Percentiles rank a stretch among this genome's conserved stretches.
phyloP scores from a whole-genome alignment of 805 yeast species.

The Debaryomyces hansenii region DNA sequence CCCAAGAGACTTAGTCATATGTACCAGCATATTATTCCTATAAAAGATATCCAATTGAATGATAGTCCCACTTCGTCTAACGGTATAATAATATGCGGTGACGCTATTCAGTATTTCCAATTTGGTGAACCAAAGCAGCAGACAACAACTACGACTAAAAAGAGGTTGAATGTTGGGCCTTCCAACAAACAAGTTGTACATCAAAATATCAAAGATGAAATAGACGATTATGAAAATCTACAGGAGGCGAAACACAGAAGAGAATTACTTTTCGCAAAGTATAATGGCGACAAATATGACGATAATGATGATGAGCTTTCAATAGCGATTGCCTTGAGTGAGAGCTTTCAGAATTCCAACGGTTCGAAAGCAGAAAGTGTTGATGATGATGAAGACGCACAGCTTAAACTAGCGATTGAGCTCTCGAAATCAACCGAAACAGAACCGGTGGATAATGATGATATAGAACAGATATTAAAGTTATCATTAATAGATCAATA shows the following conservation, averaged over 20 bases:
- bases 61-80: slow-evolving; percentile 22
- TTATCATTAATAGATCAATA: slow-evolving; percentile 13
- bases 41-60: slow-evolving; percentile 24
- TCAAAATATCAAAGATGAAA: slow-evolving; percentile 30
- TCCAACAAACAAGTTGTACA: slow-evolving; percentile 22
- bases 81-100: slow-evolving; percentile 44
- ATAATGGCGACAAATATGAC: slow-evolving; percentile 41
- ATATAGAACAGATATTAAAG: slow-evolving; percentile 15
- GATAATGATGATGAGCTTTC: slow-evolving; percentile 41
- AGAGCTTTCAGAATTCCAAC: slow-evolving; percentile 16
- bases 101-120: slow-evolving; percentile 45
- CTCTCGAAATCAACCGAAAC: slow-evolving; percentile 11
- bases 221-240: slow-evolving; percentile 36
- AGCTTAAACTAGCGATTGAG: slow-evolving; percentile 24
- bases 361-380: neutral
- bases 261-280: slow-evolving; percentile 38
- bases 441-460: slow-evolving; percentile 14
- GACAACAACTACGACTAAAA: slow-evolving; percentile 12
- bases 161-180: slow-evolving; percentile 15
- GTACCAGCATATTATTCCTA: slow-evolving; percentile 23
- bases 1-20: slow-evolving; percentile 26
- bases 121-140: slow-evolving; percentile 36
- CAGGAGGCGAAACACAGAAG: slow-evolving; percentile 21
- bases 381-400: slow-evolving; percentile 25
- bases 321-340: slow-evolving; percentile 44